Evolutionary conservation across 257 asterid genomes (phyloP).

Genomic region (Solanum megistacrolobum): DNA sequence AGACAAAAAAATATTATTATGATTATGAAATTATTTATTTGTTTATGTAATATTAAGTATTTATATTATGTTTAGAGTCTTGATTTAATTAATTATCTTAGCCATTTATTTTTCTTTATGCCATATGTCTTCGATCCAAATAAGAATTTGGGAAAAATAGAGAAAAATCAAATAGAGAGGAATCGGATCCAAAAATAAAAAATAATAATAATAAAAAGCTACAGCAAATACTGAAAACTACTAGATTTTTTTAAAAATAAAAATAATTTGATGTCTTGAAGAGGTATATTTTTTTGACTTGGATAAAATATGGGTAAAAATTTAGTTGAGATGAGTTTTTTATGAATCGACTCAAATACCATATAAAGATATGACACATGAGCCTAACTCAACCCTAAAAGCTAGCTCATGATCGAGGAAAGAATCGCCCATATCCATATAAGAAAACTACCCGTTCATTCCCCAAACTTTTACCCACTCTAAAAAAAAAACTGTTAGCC

Average conservation of each 20-base stretch:
- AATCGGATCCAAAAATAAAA: too few relatives aligned
- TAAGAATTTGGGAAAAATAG: too few relatives aligned
- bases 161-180: not conserved
- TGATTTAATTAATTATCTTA: too few relatives aligned
- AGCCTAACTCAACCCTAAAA: too few relatives aligned
- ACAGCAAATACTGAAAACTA: not conserved
- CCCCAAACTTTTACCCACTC: not conserved
- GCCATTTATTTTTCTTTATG: not conserved
- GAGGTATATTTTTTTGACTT: not conserved
- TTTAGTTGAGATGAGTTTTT: not conserved
- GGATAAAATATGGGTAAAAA: not conserved
- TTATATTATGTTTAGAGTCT: too few relatives aligned
- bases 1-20: not conserved
- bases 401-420: too few relatives aligned
- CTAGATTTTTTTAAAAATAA: too few relatives aligned
- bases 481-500: not conserved
- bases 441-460: too few relatives aligned
- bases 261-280: not conserved
- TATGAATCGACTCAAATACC: too few relatives aligned
- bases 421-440: too few relatives aligned
- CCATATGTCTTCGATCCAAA: not conserved
- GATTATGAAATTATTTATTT: too few relatives aligned
- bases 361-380: too few relatives aligned
- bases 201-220: not conserved
- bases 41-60: not conserved